Conservation (phyloP, 2,329 filamentous ascomycete genomes). For the Colletotrichum euphorbiae region DNA sequence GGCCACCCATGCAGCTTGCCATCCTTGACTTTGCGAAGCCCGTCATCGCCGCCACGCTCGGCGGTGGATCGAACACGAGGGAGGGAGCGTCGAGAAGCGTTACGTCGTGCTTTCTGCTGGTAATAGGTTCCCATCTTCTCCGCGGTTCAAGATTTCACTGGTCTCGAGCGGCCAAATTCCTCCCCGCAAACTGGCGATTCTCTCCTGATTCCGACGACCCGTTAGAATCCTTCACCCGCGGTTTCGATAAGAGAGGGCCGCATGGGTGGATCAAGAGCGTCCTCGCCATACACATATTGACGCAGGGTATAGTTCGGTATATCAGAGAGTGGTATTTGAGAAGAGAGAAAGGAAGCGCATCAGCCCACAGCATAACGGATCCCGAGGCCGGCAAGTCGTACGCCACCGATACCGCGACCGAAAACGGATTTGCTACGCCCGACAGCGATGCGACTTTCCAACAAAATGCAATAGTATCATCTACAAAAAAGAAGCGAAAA, state of each 20-base stretch:
- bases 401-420: conserved; percentile 50
- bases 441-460: conserved; percentile 65
- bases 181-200: conserved; percentile 61
- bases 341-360: conserved; percentile 66
- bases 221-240: conserved; percentile 56
- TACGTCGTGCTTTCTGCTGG: conserved; percentile 76
- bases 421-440: conserved; percentile 63
- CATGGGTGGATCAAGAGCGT: conserved; percentile 76
- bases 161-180: conserved; percentile 58
- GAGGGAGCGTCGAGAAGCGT: conserved; percentile 78
- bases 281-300: conserved; percentile 79
- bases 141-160: conserved; percentile 63
- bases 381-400: conserved; percentile 70
- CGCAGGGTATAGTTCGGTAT: conserved; percentile 77
- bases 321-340: conserved; percentile 76
- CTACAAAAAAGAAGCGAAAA: conserved; percentile 86
- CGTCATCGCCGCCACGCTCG: conserved; percentile 90
- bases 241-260: conserved; percentile 68
- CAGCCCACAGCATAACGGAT: conserved; percentile 63
- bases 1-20: conserved; percentile 87
- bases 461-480: conserved; percentile 67
- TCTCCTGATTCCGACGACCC: conserved; percentile 59
- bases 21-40: conserved; percentile 92
- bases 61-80: conserved; percentile 79
- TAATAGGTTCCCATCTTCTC: conserved; percentile 66